A percentile compares a stretch with the other conserved stretches of the same genome.
These are phyloP conservation scores for Nakataea oryzae DNA, from an alignment of 2,329 filamentous ascomycete genomes.

Conservation along the genomic window DNA sequence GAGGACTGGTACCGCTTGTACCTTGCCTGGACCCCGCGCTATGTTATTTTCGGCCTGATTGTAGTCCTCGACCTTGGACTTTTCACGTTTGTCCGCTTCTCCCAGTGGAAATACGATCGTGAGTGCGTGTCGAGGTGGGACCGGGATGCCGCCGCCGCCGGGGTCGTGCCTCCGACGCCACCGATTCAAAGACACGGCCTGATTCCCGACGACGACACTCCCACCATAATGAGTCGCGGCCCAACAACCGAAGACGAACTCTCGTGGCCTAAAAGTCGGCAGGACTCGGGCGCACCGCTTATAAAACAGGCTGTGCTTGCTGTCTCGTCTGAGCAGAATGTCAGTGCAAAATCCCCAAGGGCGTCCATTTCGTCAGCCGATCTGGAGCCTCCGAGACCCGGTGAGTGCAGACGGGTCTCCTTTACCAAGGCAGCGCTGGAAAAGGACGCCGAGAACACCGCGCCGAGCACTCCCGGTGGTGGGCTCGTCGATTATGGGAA, in stretches of 20 bases:
- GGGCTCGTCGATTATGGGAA: not conserved
- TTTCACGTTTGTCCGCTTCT: conserved; percentile 52
- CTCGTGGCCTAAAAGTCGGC: not conserved
- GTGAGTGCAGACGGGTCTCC: not conserved
- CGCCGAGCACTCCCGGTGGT: not conserved
- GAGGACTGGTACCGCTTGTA: conserved; percentile 60
- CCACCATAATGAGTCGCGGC: not conserved
- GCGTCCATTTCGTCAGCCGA: not conserved
- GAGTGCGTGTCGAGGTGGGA: not conserved
- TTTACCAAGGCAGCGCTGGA: not conserved
- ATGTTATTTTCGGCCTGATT: conserved; percentile 55
- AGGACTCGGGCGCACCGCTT: not conserved
- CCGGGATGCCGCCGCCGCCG: not conserved
- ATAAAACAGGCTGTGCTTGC: not conserved
- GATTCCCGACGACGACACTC: not conserved
- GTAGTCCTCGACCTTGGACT: conserved; percentile 55
- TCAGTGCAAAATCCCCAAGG: not conserved
- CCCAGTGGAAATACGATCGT: not conserved
- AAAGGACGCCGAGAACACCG: not conserved
- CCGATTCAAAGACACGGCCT: not conserved
- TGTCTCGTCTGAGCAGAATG: not conserved
- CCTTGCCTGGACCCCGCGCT: conserved; percentile 64
- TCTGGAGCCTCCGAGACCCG: not conserved
- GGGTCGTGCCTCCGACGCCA: not conserved
- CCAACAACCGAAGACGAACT: not conserved